Evolutionary conservation across 805 yeast species (phyloP).

Genomic region (Candida wancherniae): DNA sequence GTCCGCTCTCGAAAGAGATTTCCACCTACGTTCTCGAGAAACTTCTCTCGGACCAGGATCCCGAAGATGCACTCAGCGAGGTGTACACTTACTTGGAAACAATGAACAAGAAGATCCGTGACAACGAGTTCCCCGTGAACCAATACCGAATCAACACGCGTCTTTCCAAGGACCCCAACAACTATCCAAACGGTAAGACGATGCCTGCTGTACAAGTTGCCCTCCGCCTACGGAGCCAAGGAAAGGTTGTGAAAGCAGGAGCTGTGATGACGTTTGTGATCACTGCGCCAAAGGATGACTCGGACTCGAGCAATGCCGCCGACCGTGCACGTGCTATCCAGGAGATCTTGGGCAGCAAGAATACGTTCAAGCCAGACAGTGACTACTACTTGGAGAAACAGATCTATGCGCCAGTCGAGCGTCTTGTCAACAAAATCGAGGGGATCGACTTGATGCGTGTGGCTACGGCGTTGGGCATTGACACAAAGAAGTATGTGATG

Average conservation of each 20-base stretch:
- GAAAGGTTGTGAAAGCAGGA: slow-evolving; percentile 84
- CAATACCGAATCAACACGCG: slow-evolving; percentile 80
- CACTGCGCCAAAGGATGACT: slow-evolving; percentile 35
- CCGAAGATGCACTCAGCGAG: slow-evolving; percentile 68
- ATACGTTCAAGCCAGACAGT: slow-evolving; percentile 63
- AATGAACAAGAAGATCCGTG: slow-evolving; percentile 51
- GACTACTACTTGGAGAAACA: slow-evolving; percentile 82
- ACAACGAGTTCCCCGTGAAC: slow-evolving; percentile 57
- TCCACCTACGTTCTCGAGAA: slow-evolving; percentile 71
- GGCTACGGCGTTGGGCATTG: slow-evolving; percentile 75
- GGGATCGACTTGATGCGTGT: slow-evolving; percentile 79
- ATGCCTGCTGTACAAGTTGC: slow-evolving; percentile 91
- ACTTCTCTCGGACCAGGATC: slow-evolving; percentile 66
- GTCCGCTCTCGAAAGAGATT: slow-evolving; percentile 86
- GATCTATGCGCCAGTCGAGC: slow-evolving; percentile 82
- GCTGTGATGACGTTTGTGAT: slow-evolving; percentile 86
- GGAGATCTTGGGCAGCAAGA: slow-evolving; percentile 56
- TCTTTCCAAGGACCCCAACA: slow-evolving; percentile 81
- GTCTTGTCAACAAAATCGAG: slow-evolving; percentile 78
- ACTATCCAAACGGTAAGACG: slow-evolving; percentile 74
- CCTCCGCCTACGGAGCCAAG: slow-evolving; percentile 68
- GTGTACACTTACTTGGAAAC: slow-evolving; percentile 69
- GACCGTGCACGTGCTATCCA: slow-evolving; percentile 80
- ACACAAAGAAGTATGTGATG: slow-evolving; percentile 54
- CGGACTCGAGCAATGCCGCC: slow-evolving; percentile 38